Evolutionary conservation across 1,284 basidiomycete genomes (phyloP), one percentile per base, ranked within the genome.

Genomic region (Ganoderma sp.): DNA sequence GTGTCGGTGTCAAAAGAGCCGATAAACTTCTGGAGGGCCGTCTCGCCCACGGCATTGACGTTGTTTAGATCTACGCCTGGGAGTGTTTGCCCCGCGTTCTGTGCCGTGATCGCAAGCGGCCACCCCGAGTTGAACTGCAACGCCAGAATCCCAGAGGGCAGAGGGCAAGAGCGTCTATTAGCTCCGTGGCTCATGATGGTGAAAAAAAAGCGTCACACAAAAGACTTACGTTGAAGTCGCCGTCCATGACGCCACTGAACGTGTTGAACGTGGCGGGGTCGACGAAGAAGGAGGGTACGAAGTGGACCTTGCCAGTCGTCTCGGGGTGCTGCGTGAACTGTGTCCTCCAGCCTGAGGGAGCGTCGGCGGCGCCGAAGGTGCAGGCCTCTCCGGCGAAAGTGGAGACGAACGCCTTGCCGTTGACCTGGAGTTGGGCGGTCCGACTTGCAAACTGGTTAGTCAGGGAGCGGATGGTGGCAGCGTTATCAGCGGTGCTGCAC

Each of bases 311-410:
- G 14, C 81, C 84, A 0, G 79, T 75, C 34, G 89, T 76, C 25
- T 85, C 84, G 25, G 81, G 81, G 68, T 86, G 83, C 63, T 83
- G 79, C 22, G 82, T 78, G 74, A 90, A 90, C 73, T 90, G 84
- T 0, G 80, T 79, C 57, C 77, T 79, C 90, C 90, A 92, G 56
- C 88, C 90, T 1, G 84, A 77, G 2, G 79, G 71, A 19, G 80
- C 80, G 61, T 80, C 85, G 12, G 71, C 77, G 73, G 87, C 85
- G 61, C 92, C 93, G 75, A 94, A 94, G 0, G 79, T 82, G 76
- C 92, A 94, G 58, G 83, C 79, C 72, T 93, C 89, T n/a, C 94
- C 94, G 3, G 92, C 82, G 78, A 96, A 96, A 1, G 92, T 93
- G 0, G 91, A 91, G 2, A 91, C 90, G 62, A 95, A 85, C 14